Evolutionary conservation across 208 protist genomes (phyloP).

Genomic region (Crithidia thermophila): DNA sequence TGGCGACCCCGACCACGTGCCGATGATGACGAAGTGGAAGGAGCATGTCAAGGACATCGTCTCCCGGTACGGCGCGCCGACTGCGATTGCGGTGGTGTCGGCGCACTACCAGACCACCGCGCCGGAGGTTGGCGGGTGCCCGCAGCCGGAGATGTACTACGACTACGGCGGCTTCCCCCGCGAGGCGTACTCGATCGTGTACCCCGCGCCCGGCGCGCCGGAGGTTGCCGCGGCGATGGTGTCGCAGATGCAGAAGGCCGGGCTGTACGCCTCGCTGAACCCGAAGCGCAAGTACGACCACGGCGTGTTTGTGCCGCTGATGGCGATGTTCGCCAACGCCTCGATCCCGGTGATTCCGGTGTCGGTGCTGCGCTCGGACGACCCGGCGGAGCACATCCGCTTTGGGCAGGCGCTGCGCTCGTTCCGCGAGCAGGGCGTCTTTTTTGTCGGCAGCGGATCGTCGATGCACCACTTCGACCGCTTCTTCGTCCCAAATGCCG

Average conservation of each 20-base stretch:
- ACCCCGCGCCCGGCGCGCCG: slow-evolving; percentile 56
- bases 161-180: slow-evolving; percentile 91
- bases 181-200: slow-evolving; percentile 75
- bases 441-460: slow-evolving; percentile 85
- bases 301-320: slow-evolving; percentile 85
- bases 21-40: slow-evolving; percentile 38
- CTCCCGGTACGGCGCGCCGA: slow-evolving; percentile 40
- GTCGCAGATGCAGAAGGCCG: slow-evolving; percentile 30
- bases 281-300: slow-evolving; percentile 73
- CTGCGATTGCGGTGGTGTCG: slow-evolving; percentile 75
- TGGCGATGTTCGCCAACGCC: slow-evolving; percentile 79
- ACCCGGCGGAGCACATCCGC: slow-evolving; percentile 64
- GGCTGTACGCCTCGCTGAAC: slow-evolving; percentile 41
- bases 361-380: slow-evolving; percentile 59
- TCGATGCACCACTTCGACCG: slow-evolving; percentile 83
- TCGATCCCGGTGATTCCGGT: slow-evolving; percentile 89
- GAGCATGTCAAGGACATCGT: slow-evolving; percentile 41
- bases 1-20: slow-evolving; percentile 40
- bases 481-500: slow-evolving; percentile 28
- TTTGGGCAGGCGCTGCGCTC: slow-evolving; percentile 73
- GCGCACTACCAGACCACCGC: slow-evolving; percentile 80
- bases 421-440: slow-evolving; percentile 69
- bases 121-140: slow-evolving; percentile 40
- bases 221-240: slow-evolving; percentile 42
- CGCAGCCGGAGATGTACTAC: slow-evolving; percentile 59